These are phyloP conservation scores for Diaporthe sp. DNA, from an alignment of 2,329 filamentous ascomycete species.

Conservation along the genomic window DNA sequence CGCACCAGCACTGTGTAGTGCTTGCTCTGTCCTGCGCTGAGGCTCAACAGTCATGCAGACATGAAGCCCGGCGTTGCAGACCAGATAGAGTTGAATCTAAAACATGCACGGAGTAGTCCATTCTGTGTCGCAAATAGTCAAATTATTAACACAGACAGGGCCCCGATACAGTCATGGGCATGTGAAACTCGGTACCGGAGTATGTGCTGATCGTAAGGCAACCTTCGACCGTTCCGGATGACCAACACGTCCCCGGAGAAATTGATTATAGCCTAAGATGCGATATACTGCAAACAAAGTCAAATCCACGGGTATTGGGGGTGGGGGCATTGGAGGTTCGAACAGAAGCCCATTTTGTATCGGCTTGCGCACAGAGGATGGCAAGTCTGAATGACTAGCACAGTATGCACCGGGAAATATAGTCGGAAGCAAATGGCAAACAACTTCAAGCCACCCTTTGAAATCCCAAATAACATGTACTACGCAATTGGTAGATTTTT, in stretches of 20 bases:
- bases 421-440: too few species aligned
- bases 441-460: too few species aligned
- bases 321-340: too few species aligned
- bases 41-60: not conserved
- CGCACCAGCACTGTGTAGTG: not conserved
- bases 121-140: not conserved
- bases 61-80: not conserved
- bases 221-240: not conserved
- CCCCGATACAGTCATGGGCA: not conserved
- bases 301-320: not conserved
- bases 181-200: slow-evolving; percentile 10
- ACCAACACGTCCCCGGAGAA: too few species aligned
- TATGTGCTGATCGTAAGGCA: not conserved
- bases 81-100: not conserved
- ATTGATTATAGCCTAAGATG: not conserved
- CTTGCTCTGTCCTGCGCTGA: too few species aligned
- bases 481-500: too few species aligned
- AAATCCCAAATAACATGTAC: too few species aligned
- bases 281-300: not conserved
- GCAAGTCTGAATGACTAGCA: not conserved
- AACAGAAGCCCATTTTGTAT: too few species aligned
- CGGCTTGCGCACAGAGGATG: not conserved
- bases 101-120: not conserved
- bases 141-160: not conserved
- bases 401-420: too few species aligned